Percentiles rank a stretch among this genome's conserved stretches.
These are phyloP conservation scores for Populus tomentosa DNA, from an alignment of 441 rosid genomes.

Conservation along the genomic window DNA sequence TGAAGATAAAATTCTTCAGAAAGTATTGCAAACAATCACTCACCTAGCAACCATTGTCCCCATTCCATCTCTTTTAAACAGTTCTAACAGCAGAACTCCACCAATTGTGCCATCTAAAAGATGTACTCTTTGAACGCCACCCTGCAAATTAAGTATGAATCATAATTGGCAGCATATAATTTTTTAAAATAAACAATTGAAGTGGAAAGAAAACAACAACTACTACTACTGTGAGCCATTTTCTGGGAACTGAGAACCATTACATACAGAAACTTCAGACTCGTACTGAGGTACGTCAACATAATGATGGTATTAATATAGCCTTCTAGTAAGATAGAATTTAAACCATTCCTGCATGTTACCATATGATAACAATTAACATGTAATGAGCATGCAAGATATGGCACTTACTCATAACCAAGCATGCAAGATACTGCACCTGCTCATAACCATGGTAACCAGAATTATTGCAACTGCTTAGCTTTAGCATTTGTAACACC, in stretches of 20 bases:
- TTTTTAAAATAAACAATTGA: neutral
- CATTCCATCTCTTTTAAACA: constrained; percentile 96
- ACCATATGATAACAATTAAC: too few relatives aligned
- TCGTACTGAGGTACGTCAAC: neutral
- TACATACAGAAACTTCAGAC: neutral
- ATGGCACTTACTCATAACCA: neutral
- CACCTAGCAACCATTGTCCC: constrained; percentile 99
- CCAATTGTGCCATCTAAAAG: constrained; percentile 87
- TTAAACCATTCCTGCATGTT: neutral
- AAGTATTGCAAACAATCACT: constrained; percentile 15
- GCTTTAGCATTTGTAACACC: neutral
- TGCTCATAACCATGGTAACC: neutral
- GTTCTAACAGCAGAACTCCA: constrained; percentile 83
- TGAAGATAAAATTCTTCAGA: neutral
- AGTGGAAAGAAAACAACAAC: constrained; percentile 1
- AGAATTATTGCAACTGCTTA: neutral
- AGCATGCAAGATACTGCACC: too few relatives aligned
- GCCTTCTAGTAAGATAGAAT: neutral
- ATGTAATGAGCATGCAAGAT: neutral
- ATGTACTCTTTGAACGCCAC: constrained; percentile 97
- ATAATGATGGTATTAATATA: neutral
- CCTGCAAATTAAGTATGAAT: constrained; percentile 40
- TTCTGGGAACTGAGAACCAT: neutral
- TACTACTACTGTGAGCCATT: too few relatives aligned
- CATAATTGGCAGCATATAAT: neutral